A percentile compares a stretch with the other conserved stretches of the same genome.
These are phyloP conservation scores for Brachypodium distachyon DNA, from an alignment of 202 grass and related monocot genomes.

Conservation along the genomic window DNA sequence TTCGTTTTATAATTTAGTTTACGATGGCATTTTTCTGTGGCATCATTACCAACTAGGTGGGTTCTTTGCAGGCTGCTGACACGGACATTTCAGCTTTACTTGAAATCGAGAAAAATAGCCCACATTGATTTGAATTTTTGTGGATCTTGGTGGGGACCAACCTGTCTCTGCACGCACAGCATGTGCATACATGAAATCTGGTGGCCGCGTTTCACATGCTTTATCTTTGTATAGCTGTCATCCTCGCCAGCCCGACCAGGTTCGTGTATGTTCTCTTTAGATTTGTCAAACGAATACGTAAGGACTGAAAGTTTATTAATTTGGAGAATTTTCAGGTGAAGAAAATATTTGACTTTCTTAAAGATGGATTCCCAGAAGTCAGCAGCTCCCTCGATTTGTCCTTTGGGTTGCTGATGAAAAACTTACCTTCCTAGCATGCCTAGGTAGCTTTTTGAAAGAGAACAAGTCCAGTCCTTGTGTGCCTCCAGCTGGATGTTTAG, in stretches of 20 bases:
- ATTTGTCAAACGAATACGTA: not conserved
- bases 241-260: constrained; percentile 83
- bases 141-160: constrained; percentile 77
- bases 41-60: constrained; percentile 3
- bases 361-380: constrained; percentile 77
- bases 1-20: constrained; percentile 3
- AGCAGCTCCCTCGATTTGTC: constrained; percentile 87
- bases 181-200: constrained; percentile 80
- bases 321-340: constrained; percentile 64
- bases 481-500: constrained; percentile 72
- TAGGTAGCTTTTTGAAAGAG: constrained; percentile 75
- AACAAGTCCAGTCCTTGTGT: constrained; percentile 69
- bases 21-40: not conserved
- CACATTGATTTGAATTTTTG: constrained; percentile 94
- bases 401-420: constrained; percentile 93
- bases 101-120: constrained; percentile 89
- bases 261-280: constrained; percentile 21
- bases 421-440: constrained; percentile 82
- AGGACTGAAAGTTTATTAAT: not conserved
- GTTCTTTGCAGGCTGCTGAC: constrained; percentile 60
- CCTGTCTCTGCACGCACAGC: constrained; percentile 92
- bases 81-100: constrained; percentile 95
- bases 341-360: constrained; percentile 87
- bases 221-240: constrained; percentile 90
- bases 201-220: constrained; percentile 87